Percentiles rank a stretch among this genome's conserved stretches.
Conservation (phyloP, 2,329 filamentous ascomycete genomes). For the Setomelanomma holmii region DNA sequence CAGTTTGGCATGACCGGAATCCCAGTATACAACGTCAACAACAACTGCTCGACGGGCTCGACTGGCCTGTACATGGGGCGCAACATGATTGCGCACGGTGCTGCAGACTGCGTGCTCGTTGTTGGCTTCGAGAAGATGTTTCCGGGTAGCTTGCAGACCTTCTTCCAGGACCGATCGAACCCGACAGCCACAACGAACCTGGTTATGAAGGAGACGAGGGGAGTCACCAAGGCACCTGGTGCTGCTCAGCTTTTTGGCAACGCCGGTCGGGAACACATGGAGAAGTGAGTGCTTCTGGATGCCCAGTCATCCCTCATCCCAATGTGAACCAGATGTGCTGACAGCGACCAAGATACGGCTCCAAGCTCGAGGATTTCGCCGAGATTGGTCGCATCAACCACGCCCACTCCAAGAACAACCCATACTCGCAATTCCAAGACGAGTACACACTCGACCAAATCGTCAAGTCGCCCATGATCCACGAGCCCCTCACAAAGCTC, state of each 20-base stretch:
- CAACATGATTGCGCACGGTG: slow-evolving; percentile 79
- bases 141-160: slow-evolving; percentile 80
- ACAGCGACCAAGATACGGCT: slow-evolving; percentile 71
- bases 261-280: slow-evolving; percentile 91
- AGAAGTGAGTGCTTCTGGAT: slow-evolving; percentile 67
- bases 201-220: slow-evolving; percentile 86
- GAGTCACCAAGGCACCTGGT: slow-evolving; percentile 80
- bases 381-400: slow-evolving; percentile 96
- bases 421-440: slow-evolving; percentile 96
- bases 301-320: neutral
- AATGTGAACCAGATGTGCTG: slow-evolving; percentile 9
- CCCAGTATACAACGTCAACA: slow-evolving; percentile 97
- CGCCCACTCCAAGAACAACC: slow-evolving; percentile 87
- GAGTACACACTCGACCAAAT: slow-evolving; percentile 90
- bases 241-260: slow-evolving; percentile 97
- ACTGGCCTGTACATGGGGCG: slow-evolving; percentile 87
- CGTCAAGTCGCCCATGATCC: slow-evolving; percentile 76
- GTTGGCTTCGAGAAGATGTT: slow-evolving; percentile 99
- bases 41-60: slow-evolving; percentile 96
- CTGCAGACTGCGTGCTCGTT: slow-evolving; percentile 86
- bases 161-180: slow-evolving; percentile 85
- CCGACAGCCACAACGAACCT: slow-evolving; percentile 74
- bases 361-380: slow-evolving; percentile 83
- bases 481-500: slow-evolving; percentile 91
- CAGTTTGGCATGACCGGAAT: slow-evolving; percentile 98